Evolutionary conservation across 2,329 filamentous ascomycete genomes (phyloP), one percentile per base, ranked within the genome.

Genomic region (Graphilbum fragrans): DNA sequence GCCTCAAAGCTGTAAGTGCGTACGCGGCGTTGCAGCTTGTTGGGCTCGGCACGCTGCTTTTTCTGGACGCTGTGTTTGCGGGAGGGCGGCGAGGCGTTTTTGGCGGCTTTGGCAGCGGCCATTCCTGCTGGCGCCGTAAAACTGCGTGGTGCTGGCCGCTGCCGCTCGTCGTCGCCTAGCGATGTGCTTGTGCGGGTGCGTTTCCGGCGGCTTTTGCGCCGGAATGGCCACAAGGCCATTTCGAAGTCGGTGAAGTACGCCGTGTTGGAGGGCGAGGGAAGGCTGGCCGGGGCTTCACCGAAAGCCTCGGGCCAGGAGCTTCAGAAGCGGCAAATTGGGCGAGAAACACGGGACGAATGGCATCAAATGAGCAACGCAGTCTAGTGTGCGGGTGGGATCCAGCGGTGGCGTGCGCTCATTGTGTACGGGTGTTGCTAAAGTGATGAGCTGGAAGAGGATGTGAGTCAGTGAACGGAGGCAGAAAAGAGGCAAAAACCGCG

Each of bases 181-280:
- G 72, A 61, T 51, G 70, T 70, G 51, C 75, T 59, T 49, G 63
- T 64, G 45, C 65, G 62, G 48, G 67, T 60, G 55, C 70, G 67
- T 61, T 68, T 76, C 62, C 79, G 79, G 61, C 77, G 80, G 62
- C 74, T 80, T 63, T 72, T 80, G 55, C 81, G 78, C 61, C 80
- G 72, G 62, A 93, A 94, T 47, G 80, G 84, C 86, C 86, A 93
- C 61, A 88, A 66, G 58, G 80, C 77, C 84, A 90, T 90, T 17
- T 42, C 38, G 38, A 32, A 9, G 21, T 38, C 19, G 10, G 29
- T 12, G 10, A 33, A 11, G 6, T 33, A 16, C 6, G 31, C 35
- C 8, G 35, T 29, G 20, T 21, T 34, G 40, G 10, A 8, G 17
- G 12, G 29, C 8, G 5, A 16, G 29, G 29, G 29, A 5, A 8